Evolutionary conservation across 2,329 filamentous ascomycete species (phyloP).

Genomic region (Chaetomium olivaceum): DNA sequence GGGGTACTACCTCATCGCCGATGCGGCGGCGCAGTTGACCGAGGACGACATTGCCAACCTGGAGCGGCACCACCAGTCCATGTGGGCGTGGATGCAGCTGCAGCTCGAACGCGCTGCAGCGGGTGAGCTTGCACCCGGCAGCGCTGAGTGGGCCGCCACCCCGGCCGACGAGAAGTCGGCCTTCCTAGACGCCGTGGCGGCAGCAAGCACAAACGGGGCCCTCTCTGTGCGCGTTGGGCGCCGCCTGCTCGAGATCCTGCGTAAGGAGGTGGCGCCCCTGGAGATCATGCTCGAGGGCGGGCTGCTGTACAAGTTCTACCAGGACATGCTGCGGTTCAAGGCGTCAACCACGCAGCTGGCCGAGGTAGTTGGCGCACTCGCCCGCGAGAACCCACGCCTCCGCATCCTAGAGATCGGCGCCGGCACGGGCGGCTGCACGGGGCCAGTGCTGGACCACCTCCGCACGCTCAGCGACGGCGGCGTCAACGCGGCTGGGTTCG

Average conservation of each 20-base stretch:
- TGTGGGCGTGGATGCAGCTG: not conserved
- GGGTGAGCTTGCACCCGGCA: not conserved
- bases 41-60: not conserved
- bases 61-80: not conserved
- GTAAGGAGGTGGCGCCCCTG: conserved; percentile 12
- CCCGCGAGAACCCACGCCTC: conserved; percentile 22
- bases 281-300: conserved; percentile 11
- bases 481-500: not conserved
- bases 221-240: not conserved
- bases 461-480: not conserved
- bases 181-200: not conserved
- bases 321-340: conserved; percentile 36
- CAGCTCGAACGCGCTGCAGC: not conserved
- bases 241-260: conserved; percentile 4
- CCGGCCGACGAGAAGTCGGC: not conserved
- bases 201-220: not conserved
- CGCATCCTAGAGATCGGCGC: conserved; percentile 40
- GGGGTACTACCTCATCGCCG: not conserved
- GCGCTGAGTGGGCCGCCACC: not conserved
- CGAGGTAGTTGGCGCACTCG: conserved; percentile 3
- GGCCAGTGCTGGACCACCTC: conserved; percentile 32
- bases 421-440: conserved; percentile 14
- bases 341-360: conserved; percentile 26
- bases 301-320: conserved; percentile 3
- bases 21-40: not conserved